phyloP scores from a whole-genome alignment of 305 asterid genomes.

The Nicotiana rustica region DNA sequence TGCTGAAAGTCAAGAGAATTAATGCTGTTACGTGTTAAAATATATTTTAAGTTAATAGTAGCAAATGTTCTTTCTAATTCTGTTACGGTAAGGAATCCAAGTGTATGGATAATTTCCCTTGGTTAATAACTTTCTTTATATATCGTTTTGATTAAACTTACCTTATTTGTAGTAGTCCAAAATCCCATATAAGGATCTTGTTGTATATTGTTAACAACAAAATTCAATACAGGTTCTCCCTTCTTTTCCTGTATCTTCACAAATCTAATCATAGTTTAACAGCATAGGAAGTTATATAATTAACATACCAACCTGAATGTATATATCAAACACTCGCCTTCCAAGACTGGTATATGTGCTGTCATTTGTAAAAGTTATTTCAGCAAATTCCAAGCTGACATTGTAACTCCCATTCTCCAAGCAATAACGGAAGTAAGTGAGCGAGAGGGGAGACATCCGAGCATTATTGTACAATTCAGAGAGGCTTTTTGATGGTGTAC shows the following conservation, averaged over 20 bases:
- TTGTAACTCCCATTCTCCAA: constrained; percentile 86
- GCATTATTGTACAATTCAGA: constrained; percentile 72
- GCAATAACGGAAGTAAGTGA: constrained; percentile 87
- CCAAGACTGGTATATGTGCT: constrained; percentile 76
- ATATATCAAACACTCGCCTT: constrained; percentile 73
- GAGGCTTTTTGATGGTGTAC: constrained; percentile 48
- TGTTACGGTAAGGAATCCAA: not conserved
- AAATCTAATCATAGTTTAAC: not conserved
- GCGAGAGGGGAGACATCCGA: constrained; percentile 85
- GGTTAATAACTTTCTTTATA: not conserved
- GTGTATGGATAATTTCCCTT: not conserved
- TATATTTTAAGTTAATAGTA: not conserved
- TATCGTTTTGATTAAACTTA: constrained; percentile 4
- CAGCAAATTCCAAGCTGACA: constrained; percentile 86
- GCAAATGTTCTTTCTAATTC: not conserved
- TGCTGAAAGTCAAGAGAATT: not conserved
- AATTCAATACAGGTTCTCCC: not conserved
- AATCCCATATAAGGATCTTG: not conserved
- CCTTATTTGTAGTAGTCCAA: constrained; percentile 12
- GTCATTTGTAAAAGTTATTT: constrained; percentile 71
- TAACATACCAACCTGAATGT: constrained; percentile 71
- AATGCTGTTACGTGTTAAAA: constrained; percentile 3
- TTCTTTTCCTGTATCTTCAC: not conserved
- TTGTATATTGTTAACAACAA: not conserved
- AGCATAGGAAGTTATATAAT: constrained; percentile 13